Evolutionary conservation across 176 grass and related monocot genomes (phyloP).

Genomic region (Cocos nucifera): DNA sequence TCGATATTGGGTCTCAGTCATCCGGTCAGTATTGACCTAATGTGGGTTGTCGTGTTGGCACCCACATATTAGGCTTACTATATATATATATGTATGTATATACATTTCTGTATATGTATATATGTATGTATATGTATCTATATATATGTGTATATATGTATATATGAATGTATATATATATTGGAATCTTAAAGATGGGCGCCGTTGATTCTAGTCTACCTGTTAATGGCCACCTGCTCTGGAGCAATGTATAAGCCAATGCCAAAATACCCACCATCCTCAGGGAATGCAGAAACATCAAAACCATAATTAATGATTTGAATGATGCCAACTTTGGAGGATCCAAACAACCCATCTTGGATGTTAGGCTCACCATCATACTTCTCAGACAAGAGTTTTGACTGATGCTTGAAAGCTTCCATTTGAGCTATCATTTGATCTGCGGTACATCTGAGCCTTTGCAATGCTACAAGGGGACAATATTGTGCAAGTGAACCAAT

Average conservation of each 20-base stretch:
- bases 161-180: too few species aligned
- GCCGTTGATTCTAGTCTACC: not conserved
- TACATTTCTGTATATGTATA: too few species aligned
- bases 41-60: too few species aligned
- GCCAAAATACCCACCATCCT: conserved; percentile 8
- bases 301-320: not conserved
- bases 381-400: not conserved
- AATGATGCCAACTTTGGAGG: conserved; percentile 1
- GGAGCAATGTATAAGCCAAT: conserved; percentile 8
- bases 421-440: not conserved
- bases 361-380: not conserved
- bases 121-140: too few species aligned
- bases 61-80: too few species aligned
- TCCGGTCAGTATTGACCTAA: too few species aligned
- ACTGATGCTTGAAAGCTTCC: not conserved
- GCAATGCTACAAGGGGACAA: conserved; percentile 4
- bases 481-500: conserved; percentile 1
- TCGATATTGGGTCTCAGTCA: too few species aligned
- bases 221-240: conserved; percentile 2
- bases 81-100: too few species aligned
- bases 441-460: not conserved
- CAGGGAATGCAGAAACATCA: not conserved
- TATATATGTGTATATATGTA: too few species aligned
- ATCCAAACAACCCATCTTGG: not conserved
- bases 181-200: too few species aligned